phyloP scores from a whole-genome alignment of 2,329 filamentous ascomycete species.

The Fusarium sp. region DNA sequence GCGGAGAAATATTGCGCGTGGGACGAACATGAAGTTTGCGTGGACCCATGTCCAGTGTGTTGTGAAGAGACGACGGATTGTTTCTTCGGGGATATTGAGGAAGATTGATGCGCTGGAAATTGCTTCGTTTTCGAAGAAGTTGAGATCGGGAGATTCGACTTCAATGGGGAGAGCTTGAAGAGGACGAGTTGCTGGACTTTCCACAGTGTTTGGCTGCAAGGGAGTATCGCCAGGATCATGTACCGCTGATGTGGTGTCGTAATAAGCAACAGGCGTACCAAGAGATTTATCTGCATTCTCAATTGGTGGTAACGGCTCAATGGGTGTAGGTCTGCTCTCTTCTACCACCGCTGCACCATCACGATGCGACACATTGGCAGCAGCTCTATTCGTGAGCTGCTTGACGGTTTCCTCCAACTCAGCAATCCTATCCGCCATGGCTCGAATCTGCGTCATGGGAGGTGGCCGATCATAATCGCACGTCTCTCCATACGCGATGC shows the following conservation, averaged over 20 bases:
- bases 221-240: neutral
- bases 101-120: neutral
- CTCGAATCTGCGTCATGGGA: neutral
- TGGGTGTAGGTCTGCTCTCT: too few relatives aligned
- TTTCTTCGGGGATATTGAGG: neutral
- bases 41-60: constrained; percentile 10
- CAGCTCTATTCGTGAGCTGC: too few relatives aligned
- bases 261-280: too few relatives aligned
- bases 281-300: neutral
- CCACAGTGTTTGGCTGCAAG: neutral
- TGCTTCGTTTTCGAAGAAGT: neutral
- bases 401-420: neutral
- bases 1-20: neutral
- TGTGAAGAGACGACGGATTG: neutral
- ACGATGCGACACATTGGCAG: too few relatives aligned
- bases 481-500: neutral
- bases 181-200: neutral
- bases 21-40: constrained; percentile 4
- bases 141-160: neutral
- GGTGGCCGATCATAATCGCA: constrained; percentile 2
- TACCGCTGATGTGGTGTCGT: neutral
- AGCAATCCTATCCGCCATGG: constrained; percentile 4
- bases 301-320: neutral
- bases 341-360: too few relatives aligned
- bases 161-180: neutral